Conservation (phyloP, 225 moss, liverwort and hornwort species). For the Pleurozium schreberi region DNA sequence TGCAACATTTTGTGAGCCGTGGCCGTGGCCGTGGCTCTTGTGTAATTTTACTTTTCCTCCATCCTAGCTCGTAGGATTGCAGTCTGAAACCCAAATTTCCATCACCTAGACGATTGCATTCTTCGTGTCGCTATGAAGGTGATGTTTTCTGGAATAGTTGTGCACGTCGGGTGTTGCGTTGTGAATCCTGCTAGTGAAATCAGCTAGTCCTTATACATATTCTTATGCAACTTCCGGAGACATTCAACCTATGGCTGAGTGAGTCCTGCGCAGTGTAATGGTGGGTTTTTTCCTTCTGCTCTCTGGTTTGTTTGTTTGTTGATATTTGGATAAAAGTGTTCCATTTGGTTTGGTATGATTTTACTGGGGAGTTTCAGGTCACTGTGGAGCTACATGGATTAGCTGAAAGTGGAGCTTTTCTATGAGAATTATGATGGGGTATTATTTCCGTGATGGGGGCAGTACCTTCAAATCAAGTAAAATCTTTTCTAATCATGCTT, state of each 20-base stretch:
- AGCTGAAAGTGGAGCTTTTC: too few relatives aligned
- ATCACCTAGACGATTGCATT: neutral
- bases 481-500: neutral
- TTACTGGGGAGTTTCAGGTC: neutral
- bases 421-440: neutral
- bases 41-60: neutral
- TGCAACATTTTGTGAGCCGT: constrained; percentile 22
- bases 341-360: neutral
- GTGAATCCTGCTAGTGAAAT: neutral
- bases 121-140: neutral
- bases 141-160: neutral
- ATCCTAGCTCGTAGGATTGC: neutral
- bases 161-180: neutral
- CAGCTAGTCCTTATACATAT: neutral
- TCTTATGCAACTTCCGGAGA: neutral
- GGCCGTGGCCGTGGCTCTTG: neutral
- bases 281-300: neutral
- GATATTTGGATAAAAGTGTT: neutral
- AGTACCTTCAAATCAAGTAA: too few relatives aligned
- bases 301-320: neutral
- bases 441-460: neutral
- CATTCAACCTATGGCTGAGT: neutral
- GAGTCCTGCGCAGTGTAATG: neutral
- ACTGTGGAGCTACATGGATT: neutral
- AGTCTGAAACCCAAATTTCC: neutral